A percentile compares a stretch with the other conserved stretches of the same genome.
phyloP scores from a whole-genome alignment of 768 basidiomycete genomes.

The Termitomyces sp. region DNA sequence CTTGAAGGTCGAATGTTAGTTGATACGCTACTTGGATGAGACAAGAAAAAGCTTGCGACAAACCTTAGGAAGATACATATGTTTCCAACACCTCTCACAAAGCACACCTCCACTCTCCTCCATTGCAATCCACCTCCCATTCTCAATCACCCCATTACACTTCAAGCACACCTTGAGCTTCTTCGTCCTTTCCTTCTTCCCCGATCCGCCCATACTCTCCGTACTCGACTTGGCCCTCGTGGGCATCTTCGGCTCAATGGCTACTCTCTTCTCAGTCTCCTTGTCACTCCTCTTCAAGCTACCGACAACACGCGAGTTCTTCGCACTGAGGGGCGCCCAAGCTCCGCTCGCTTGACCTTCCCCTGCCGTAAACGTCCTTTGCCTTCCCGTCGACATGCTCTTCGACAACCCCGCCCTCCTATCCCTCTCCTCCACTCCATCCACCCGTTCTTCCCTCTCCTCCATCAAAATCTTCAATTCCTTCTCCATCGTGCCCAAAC shows the following conservation, averaged over 20 bases:
- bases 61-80: constrained; percentile 92
- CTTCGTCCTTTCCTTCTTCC: constrained; percentile 24
- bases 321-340: constrained; percentile 12
- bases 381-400: constrained; percentile 26
- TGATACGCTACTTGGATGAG: neutral
- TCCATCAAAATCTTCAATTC: constrained; percentile 50
- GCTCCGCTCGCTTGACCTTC: constrained; percentile 7
- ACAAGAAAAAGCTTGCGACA: neutral
- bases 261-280: constrained; percentile 18
- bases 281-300: constrained; percentile 3
- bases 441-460: constrained; percentile 20
- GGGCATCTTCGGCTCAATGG: constrained; percentile 39
- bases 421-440: constrained; percentile 17
- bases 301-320: neutral
- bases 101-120: constrained; percentile 74
- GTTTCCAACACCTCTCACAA: constrained; percentile 93
- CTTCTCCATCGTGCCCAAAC: constrained; percentile 16
- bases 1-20: constrained; percentile 18
- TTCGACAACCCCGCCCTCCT: constrained; percentile 21
- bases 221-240: constrained; percentile 49
- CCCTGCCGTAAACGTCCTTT: constrained; percentile 11
- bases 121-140: constrained; percentile 78
- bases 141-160: constrained; percentile 66
- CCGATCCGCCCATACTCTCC: constrained; percentile 13
- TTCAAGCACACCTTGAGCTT: constrained; percentile 52